Evolutionary conservation across 1,284 basidiomycete genomes (phyloP), one percentile per base, ranked within the genome.

Genomic region (Ganoderma multipileum): DNA sequence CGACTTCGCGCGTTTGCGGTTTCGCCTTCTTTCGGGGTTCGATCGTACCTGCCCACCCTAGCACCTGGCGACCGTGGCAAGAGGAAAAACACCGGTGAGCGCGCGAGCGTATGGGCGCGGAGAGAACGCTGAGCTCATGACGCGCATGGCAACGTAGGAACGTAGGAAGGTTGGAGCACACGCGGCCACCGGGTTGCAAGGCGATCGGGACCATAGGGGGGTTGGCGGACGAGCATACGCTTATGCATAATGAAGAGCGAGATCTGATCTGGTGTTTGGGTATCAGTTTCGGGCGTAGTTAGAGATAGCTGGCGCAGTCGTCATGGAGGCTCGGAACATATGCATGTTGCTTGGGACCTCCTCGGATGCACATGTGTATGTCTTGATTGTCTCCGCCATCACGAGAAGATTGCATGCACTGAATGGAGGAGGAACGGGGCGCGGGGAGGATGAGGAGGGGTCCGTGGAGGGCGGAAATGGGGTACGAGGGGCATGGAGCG

Each of bases 181-280:
- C 30, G 26, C 58, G 36, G 58, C 23, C 12, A 18, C 23, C 58
- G 36, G 39, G 36, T 26, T 38, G n/a, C 58, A 26, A 28, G n/a
- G n/a, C n/a, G 42, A 39, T 26, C 26, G 23, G 14, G 14, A 36
- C 18, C 20, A 52, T 33, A 38, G 23, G 14, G 58, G 23, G 61
- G 38, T 30, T 30, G 39, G 55, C 36, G 44, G 44, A 50, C 61
- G 28, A 42, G 62, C 11, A 26, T 26, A 50, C 47, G 47, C 11
- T 26, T 50, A 44, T 47, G 63, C 42, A 67, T 61, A 71, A 73
- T 73, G 71, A 64, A 68, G 44, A 47, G 30, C 66, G 62, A 71
- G 73, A 72, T 74, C 63, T 59, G 72, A 72, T 74, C 72, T 72
- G 30, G 69, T 9, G 41, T 50, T 26, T 63, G 47, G 60, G 60